Conservation (phyloP, 176 grass and related monocot genomes). For the Ampelocalamus luodianensis region DNA sequence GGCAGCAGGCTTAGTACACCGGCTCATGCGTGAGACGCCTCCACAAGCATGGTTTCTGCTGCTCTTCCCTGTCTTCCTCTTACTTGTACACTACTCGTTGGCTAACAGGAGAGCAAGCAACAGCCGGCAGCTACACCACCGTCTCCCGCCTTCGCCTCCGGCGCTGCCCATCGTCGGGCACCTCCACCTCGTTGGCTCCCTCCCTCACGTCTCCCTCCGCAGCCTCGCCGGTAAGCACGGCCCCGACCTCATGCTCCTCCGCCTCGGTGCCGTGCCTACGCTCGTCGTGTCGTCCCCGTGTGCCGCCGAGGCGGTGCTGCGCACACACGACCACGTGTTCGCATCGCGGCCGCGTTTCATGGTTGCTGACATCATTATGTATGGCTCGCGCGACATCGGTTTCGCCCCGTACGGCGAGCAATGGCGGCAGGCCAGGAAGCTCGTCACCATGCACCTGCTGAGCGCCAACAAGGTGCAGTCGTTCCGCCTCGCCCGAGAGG, state of each 20-base stretch:
- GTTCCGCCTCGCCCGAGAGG: too few species aligned
- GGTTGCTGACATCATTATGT: too few species aligned
- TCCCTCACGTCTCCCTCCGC: conserved; percentile 46
- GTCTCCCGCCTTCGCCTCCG: conserved; percentile 40
- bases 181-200: conserved; percentile 51
- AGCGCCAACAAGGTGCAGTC: too few species aligned
- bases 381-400: too few species aligned
- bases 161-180: conserved; percentile 45
- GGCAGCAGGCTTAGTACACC: neutral
- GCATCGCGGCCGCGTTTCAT: neutral
- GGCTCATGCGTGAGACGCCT: neutral
- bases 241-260: conserved; percentile 46
- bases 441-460: too few species aligned
- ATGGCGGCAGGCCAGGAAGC: too few species aligned
- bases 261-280: conserved; percentile 46
- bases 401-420: too few species aligned
- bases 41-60: neutral
- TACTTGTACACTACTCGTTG: neutral
- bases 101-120: neutral
- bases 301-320: conserved; percentile 56
- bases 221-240: conserved; percentile 36
- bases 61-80: neutral
- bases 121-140: neutral
- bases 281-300: too few species aligned
- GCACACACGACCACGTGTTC: conserved; percentile 55